Evolutionary conservation across 768 basidiomycete genomes (phyloP).

Genomic region (Pulveroboletus sp.): DNA sequence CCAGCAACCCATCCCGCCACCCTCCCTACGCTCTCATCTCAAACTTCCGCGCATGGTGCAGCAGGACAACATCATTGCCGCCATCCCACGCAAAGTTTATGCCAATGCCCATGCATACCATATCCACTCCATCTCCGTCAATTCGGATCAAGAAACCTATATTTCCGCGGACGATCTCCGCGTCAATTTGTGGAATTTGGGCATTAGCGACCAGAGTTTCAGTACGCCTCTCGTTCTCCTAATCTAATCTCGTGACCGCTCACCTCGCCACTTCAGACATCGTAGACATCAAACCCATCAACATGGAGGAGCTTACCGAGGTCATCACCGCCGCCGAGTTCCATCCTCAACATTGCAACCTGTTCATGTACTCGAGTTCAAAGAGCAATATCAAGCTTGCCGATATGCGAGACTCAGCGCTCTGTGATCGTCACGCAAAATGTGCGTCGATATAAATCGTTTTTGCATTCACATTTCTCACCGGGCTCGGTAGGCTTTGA

Average conservation of each 20-base stretch:
- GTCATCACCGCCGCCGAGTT: constrained; percentile 99
- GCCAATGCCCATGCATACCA: constrained; percentile 99
- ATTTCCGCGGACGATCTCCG: constrained; percentile 98
- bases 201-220: constrained; percentile 98
- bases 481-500: constrained; percentile 72
- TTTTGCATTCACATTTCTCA: constrained; percentile 8
- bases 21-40: constrained; percentile 54
- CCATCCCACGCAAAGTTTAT: constrained; percentile 97
- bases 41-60: constrained; percentile 87
- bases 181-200: constrained; percentile 97
- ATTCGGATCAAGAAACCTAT: constrained; percentile 99
- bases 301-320: constrained; percentile 99
- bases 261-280: constrained; percentile 60
- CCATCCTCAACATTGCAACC: constrained; percentile 94
- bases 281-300: constrained; percentile 98
- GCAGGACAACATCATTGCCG: constrained; percentile 98
- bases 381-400: constrained; percentile 99
- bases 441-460: constrained; percentile 48
- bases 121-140: constrained; percentile 99
- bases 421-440: constrained; percentile 96
- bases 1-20: constrained; percentile 64
- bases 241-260: constrained; percentile 1
- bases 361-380: constrained; percentile 99
- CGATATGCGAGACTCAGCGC: constrained; percentile 97
- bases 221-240: constrained; percentile 56